Percentiles rank a stretch among this genome's conserved stretches.
Evolutionary conservation across 202 grass and related monocot genomes (phyloP).

Genomic region (Brachypodium distachyon): DNA sequence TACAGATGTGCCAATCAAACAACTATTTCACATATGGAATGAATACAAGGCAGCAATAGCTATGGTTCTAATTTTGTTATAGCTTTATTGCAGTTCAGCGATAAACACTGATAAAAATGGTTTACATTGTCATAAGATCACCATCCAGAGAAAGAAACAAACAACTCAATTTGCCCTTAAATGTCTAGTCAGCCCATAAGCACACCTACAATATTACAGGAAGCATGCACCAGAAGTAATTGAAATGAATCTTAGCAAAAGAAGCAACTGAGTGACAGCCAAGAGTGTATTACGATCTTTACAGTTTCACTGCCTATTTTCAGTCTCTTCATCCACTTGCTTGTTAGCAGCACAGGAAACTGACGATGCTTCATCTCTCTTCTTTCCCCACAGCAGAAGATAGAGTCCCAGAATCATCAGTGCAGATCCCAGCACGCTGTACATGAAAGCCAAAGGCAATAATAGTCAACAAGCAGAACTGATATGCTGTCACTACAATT

Average conservation of each 20-base stretch:
- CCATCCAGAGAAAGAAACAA: not conserved
- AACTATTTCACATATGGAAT: not conserved
- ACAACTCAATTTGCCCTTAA: not conserved
- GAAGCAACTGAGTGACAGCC: not conserved
- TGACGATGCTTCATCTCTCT: not conserved
- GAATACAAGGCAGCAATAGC: not conserved
- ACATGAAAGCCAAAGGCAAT: not conserved
- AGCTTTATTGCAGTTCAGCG: not conserved
- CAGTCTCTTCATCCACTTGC: not conserved
- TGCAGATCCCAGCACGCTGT: constrained; percentile 41
- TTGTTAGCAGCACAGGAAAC: not conserved
- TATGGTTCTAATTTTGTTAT: not conserved
- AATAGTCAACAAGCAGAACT: not conserved
- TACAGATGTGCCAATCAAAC: not conserved
- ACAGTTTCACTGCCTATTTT: not conserved
- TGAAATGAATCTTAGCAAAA: not conserved
- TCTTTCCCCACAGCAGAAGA: constrained; percentile 63
- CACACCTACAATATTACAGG: not conserved
- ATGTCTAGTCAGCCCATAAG: not conserved
- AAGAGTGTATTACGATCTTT: not conserved
- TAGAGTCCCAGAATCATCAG: constrained; percentile 17
- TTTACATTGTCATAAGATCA: not conserved
- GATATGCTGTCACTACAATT: not conserved
- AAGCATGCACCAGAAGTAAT: not conserved
- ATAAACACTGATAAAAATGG: not conserved